These are phyloP conservation scores for Vigna unguiculata DNA, from an alignment of 306 rosid genomes.

Conservation along the genomic window DNA sequence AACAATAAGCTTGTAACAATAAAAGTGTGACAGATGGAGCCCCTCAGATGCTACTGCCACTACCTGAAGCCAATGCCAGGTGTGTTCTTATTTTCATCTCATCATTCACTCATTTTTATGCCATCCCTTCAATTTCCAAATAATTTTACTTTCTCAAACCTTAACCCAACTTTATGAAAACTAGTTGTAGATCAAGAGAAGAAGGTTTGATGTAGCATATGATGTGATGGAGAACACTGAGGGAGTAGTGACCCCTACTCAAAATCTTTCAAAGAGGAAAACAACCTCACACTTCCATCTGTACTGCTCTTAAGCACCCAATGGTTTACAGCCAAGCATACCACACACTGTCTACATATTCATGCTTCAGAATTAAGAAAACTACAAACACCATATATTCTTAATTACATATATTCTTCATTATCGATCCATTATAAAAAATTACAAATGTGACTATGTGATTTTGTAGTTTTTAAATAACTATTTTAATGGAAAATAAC, in stretches of 20 bases:
- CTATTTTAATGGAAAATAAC: no score
- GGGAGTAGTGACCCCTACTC: neutral
- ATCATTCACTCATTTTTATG: neutral
- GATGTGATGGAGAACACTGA: neutral
- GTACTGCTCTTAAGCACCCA: conserved; percentile 16
- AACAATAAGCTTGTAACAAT: neutral
- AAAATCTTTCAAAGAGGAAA: conserved; percentile 8
- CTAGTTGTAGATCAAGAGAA: no score
- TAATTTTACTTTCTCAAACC: no score
- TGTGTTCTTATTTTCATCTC: conserved; percentile 11
- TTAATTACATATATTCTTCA: no score
- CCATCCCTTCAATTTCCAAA: no score
- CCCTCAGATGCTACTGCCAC: neutral
- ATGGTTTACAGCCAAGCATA: conserved; percentile 45
- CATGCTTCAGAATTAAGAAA: neutral
- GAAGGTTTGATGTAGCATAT: no score
- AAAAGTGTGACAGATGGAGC: conserved; percentile 23
- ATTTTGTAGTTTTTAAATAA: no score
- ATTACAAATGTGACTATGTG: no score
- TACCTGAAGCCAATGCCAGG: neutral
- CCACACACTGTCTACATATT: conserved; percentile 6
- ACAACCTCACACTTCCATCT: conserved; percentile 34
- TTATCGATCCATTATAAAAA: no score
- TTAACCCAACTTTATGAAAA: no score
- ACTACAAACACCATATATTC: no score